Base-by-base conservation (phyloP, 345 rosid species). In the Conringia planisiliqua region DNA sequence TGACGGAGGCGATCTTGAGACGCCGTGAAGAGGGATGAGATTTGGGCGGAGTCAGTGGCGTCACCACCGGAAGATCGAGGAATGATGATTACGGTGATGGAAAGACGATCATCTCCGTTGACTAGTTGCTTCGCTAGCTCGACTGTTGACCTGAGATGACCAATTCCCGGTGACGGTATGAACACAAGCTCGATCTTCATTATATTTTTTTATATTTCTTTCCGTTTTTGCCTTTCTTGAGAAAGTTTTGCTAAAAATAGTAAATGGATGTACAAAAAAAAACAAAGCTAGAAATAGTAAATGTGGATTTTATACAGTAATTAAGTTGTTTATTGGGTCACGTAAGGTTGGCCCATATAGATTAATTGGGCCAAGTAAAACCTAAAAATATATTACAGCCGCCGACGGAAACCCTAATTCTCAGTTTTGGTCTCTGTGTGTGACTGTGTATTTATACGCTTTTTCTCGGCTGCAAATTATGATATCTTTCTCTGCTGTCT, bases 141-240 rank as follows among this genome's bases (percentile, higher is more conserved):
- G 14, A 83, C 75, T 1, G 78, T 13, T 13, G 87, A 67, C 6
- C 58, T 17, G 17, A 88, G 80, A 74, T 90, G 91, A 20, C 91
- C 91, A 0, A 62, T 59, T 3, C 26, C 82, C 3, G 86, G 82
- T 7, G 68, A 1, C 0, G 92, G 89, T 39, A 87, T 66, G 78
- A 89, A 80, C n/a, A 87, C 86, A 0, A 89, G 82, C 76, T 80
- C 83, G 11, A 74, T 68, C 65, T 35, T 76, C 69, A 48, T 77
- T 20, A 18, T 20, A 24, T n/a, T 4, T 8, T 17, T 10, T 17
- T 58, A 10, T 36, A 22, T 2, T 66, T 20, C 46, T 67, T 29
- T 5, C 6, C 16, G 1, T 7, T 36, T 57, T 46, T 5, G 7
- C 18, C 2, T 16, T 44, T 66, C 11, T 2, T 2, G 6, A 20